Conservation (phyloP, 2,329 filamentous ascomycete species). For the Thielaviopsis musarum region DNA sequence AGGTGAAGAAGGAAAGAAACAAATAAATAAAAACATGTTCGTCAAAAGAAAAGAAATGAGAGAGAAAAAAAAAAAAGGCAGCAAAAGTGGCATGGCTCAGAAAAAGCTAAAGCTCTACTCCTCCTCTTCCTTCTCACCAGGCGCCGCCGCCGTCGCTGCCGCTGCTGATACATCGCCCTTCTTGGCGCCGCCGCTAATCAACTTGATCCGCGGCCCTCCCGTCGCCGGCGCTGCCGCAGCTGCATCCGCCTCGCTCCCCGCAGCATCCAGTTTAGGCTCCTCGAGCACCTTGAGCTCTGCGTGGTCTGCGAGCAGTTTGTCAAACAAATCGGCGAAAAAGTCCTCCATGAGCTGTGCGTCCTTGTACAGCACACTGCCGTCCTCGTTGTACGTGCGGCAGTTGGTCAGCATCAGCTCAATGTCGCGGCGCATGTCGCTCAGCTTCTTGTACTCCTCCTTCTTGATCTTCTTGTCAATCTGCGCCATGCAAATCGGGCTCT, state of each 20-base stretch:
- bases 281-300: slow-evolving; percentile 40
- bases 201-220: slow-evolving; percentile 15
- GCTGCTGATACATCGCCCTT: slow-evolving; percentile 24
- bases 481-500: slow-evolving; percentile 88
- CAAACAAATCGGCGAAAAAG: slow-evolving; percentile 37
- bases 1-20: not conserved
- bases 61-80: not conserved
- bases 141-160: slow-evolving; percentile 5
- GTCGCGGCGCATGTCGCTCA: slow-evolving; percentile 69
- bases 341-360: slow-evolving; percentile 84
- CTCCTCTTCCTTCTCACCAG: not conserved
- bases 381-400: slow-evolving; percentile 92
- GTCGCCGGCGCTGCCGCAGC: not conserved
- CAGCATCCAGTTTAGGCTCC: slow-evolving; percentile 19
- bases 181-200: slow-evolving; percentile 34
- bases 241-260: slow-evolving; percentile 6
- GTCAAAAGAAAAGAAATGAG: not conserved
- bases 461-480: slow-evolving; percentile 91
- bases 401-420: slow-evolving; percentile 76
- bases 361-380: slow-evolving; percentile 76
- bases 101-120: not conserved
- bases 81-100: not conserved
- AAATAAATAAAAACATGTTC: not conserved
- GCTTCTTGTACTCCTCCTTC: slow-evolving; percentile 74
- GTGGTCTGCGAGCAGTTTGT: slow-evolving; percentile 35